A percentile compares a stretch with the other conserved stretches of the same genome.
Conservation (phyloP, 192 early-diverging fungal species). For the Coemansia sp. region DNA sequence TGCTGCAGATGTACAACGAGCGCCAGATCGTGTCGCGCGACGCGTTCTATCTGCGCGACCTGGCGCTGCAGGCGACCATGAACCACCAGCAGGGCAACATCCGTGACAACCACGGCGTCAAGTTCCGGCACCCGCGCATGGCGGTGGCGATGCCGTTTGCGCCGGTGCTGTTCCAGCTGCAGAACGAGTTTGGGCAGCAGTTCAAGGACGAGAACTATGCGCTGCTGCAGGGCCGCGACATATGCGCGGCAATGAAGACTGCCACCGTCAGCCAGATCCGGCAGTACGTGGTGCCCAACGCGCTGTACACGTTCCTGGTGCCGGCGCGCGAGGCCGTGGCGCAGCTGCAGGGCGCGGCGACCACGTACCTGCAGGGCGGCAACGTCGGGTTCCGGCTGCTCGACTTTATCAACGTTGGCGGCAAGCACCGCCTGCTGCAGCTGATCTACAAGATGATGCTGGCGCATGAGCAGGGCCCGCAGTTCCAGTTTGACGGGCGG, state of each 20-base stretch:
- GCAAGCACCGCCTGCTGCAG: slow-evolving; percentile 64
- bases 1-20: slow-evolving; percentile 72
- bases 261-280: slow-evolving; percentile 46
- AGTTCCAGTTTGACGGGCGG: slow-evolving; percentile 55
- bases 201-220: slow-evolving; percentile 38
- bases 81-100: slow-evolving; percentile 62
- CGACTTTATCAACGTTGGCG: slow-evolving; percentile 66
- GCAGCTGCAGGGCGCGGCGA: slow-evolving; percentile 28
- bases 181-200: slow-evolving; percentile 37
- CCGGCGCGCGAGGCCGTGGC: slow-evolving; percentile 35
- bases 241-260: slow-evolving; percentile 39
- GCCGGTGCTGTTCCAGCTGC: slow-evolving; percentile 36
- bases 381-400: slow-evolving; percentile 63
- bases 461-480: slow-evolving; percentile 60
- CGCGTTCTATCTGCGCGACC: slow-evolving; percentile 71
- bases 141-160: slow-evolving; percentile 62
- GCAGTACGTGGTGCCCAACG: slow-evolving; percentile 44
- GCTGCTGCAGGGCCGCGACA: slow-evolving; percentile 23
- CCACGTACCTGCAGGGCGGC: slow-evolving; percentile 64
- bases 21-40: slow-evolving; percentile 69
- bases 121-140: slow-evolving; percentile 68
- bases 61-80: slow-evolving; percentile 71
- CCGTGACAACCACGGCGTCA: slow-evolving; percentile 64
- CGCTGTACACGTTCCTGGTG: slow-evolving; percentile 49
- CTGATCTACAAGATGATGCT: slow-evolving; percentile 75